A percentile compares a stretch with the other conserved stretches of the same genome.
These are phyloP conservation scores for Elsinoe necatrix DNA, from an alignment of 2,329 filamentous ascomycete species.

Conservation along the genomic window DNA sequence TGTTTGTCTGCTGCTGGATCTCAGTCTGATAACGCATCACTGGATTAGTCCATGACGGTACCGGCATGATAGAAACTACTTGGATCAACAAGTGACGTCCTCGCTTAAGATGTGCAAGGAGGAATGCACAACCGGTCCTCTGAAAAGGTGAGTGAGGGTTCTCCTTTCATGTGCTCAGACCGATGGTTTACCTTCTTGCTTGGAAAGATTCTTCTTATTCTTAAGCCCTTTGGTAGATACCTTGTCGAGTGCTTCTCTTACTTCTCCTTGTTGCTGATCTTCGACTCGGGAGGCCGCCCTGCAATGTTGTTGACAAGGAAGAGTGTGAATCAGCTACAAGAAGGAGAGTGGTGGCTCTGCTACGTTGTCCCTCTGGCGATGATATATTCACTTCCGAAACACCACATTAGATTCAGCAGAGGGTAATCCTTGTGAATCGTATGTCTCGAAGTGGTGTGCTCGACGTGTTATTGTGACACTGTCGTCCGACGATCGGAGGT, in stretches of 20 bases:
- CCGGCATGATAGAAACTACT: neutral
- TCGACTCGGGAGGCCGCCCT: neutral
- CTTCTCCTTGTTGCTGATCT: neutral
- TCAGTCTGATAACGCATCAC: neutral
- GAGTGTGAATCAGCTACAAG: neutral
- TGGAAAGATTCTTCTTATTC: neutral
- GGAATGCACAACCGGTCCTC: neutral
- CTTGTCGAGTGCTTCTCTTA: neutral
- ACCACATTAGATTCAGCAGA: no score
- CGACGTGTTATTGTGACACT: neutral
- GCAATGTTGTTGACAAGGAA: neutral
- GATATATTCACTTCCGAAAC: neutral
- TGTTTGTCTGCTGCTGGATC: neutral
- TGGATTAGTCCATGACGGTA: neutral
- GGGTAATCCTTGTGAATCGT: neutral
- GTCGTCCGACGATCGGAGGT: neutral
- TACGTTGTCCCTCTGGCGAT: neutral
- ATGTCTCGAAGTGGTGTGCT: neutral
- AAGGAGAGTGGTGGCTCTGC: neutral
- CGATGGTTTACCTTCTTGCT: neutral
- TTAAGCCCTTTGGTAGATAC: neutral
- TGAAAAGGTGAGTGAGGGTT: neutral
- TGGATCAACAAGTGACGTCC: neutral
- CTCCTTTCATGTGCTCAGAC: neutral
- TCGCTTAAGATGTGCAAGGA: neutral